Evolutionary conservation across 495 filamentous ascomycete genomes (phyloP).

Genomic region (Penicillium waksmanii): DNA sequence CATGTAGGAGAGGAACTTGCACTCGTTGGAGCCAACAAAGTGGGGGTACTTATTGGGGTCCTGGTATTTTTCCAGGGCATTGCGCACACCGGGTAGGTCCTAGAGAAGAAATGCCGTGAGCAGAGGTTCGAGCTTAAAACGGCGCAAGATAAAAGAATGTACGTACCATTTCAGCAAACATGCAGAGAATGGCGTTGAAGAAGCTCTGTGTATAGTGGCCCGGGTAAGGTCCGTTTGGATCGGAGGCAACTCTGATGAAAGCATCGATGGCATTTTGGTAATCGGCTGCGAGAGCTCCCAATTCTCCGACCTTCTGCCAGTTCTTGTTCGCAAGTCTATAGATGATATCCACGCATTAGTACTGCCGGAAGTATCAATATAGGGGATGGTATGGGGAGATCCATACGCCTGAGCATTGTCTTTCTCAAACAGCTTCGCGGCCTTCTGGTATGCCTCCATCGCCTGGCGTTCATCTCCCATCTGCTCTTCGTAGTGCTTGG

Average conservation of each 20-base stretch:
- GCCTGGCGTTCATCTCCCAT: conserved; percentile 71
- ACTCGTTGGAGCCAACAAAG: neutral
- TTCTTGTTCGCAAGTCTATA: conserved; percentile 83
- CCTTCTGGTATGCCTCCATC: conserved; percentile 75
- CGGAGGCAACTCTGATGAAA: conserved; percentile 1
- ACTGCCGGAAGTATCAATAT: neutral
- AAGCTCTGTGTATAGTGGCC: neutral
- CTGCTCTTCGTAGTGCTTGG: conserved; percentile 77
- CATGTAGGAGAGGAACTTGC: neutral
- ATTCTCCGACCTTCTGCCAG: conserved; percentile 84
- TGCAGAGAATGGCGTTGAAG: conserved; percentile 6
- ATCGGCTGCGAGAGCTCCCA: conserved; percentile 76
- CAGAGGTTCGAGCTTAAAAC: neutral
- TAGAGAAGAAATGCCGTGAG: neutral
- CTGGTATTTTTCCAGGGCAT: conserved; percentile 2
- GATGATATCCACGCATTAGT: neutral
- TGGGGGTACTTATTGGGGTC: conserved; percentile 1
- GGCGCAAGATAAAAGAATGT: neutral
- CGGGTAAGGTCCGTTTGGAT: neutral
- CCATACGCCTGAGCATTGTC: conserved; percentile 85
- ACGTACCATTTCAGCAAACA: conserved; percentile 2
- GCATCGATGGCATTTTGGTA: conserved; percentile 79
- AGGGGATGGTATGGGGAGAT: neutral
- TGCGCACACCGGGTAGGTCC: conserved; percentile 1
- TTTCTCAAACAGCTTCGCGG: conserved; percentile 83